These are phyloP conservation scores for Coniochaeta prunicola DNA, from an alignment of 2,329 filamentous ascomycete genomes.

Conservation along the genomic window DNA sequence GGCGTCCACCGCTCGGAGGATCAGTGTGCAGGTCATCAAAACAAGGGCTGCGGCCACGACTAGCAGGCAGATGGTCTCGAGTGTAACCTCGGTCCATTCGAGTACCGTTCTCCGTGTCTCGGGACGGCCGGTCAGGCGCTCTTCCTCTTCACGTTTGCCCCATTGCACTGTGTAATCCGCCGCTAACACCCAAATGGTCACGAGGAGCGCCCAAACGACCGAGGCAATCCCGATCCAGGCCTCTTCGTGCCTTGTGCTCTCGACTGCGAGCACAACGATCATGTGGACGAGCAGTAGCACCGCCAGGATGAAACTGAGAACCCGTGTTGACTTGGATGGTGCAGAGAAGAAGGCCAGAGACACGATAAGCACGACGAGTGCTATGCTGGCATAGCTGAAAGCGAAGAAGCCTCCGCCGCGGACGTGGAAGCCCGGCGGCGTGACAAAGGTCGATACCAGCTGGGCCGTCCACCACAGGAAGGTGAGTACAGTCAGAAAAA, in stretches of 20 bases:
- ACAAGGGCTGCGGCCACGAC: constrained; percentile 62
- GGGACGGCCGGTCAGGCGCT: constrained; percentile 79
- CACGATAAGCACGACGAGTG: constrained; percentile 67
- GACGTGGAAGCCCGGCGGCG: constrained; percentile 76
- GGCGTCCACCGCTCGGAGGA: constrained; percentile 73
- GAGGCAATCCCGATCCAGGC: constrained; percentile 86
- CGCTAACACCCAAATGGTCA: constrained; percentile 70
- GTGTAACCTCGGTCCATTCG: constrained; percentile 78
- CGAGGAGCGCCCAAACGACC: constrained; percentile 74
- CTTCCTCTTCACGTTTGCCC: constrained; percentile 90
- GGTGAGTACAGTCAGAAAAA: constrained; percentile 66
- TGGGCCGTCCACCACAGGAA: constrained; percentile 92
- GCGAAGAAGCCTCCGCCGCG: constrained; percentile 90
- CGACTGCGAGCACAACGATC: constrained; percentile 71
- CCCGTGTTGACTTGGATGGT: constrained; percentile 71
- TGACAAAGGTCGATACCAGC: constrained; percentile 85
- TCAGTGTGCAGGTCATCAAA: constrained; percentile 71
- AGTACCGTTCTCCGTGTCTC: constrained; percentile 75
- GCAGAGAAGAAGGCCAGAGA: constrained; percentile 80
- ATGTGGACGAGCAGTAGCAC: constrained; percentile 64
- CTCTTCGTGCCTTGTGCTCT: constrained; percentile 72
- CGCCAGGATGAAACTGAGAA: constrained; percentile 63
- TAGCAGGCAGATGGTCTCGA: constrained; percentile 64
- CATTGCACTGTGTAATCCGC: constrained; percentile 80
- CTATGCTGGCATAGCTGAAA: constrained; percentile 75